Percentiles rank a stretch among this genome's conserved stretches.
Conservation (phyloP, 441 rosid genomes). For the Omphalea diandra region DNA sequence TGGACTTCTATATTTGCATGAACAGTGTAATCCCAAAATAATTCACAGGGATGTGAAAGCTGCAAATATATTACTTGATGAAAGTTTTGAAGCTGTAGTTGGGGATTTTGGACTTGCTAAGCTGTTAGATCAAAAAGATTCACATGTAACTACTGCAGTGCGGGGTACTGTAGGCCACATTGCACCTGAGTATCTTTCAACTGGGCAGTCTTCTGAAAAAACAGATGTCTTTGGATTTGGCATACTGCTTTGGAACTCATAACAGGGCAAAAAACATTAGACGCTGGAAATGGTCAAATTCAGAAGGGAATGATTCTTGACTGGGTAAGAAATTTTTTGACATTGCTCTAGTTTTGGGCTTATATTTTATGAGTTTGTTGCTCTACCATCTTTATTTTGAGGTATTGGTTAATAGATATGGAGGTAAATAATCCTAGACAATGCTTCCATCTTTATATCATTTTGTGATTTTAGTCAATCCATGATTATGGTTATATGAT, state of each 20-base stretch:
- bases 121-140: constrained; percentile 70
- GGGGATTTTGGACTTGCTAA: constrained; percentile 94
- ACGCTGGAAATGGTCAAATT: constrained; percentile 77
- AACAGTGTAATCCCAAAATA: constrained; percentile 87
- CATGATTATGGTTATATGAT: not conserved
- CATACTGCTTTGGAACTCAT: constrained; percentile 82
- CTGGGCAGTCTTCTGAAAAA: constrained; percentile 93
- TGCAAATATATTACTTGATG: constrained; percentile 84
- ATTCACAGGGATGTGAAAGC: constrained; percentile 96
- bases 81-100: constrained; percentile 84
- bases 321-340: constrained; percentile 54
- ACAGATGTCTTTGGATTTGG: constrained; percentile 96
- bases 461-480: not conserved
- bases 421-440: not conserved
- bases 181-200: constrained; percentile 92
- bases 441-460: no score
- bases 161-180: constrained; percentile 94
- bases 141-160: constrained; percentile 89
- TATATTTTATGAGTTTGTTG: not conserved
- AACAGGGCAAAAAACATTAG: constrained; percentile 84
- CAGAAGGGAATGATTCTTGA: constrained; percentile 90
- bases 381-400: not conserved
- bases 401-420: not conserved
- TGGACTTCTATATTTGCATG: constrained; percentile 87
- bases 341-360: not conserved